A percentile compares a stretch with the other conserved stretches of the same genome.
These are phyloP conservation scores for Serendipita sp. DNA, from an alignment of 768 basidiomycete species.

Conservation along the genomic window DNA sequence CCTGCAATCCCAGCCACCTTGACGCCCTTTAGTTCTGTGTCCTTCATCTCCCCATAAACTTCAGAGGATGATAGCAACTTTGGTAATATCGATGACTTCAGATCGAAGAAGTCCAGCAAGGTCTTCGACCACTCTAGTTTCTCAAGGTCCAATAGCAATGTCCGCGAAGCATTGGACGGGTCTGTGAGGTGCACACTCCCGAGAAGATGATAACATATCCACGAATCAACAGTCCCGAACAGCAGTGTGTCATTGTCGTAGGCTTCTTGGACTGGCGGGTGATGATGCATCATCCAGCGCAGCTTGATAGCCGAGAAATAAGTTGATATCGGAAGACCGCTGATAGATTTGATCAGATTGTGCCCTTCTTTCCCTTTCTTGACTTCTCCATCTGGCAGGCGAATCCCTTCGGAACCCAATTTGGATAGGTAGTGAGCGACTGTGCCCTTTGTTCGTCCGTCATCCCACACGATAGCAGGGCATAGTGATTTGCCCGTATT, in stretches of 20 bases:
- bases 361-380: background rate
- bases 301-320: slow-evolving; percentile 97
- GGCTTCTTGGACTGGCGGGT: slow-evolving; percentile 57
- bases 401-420: slow-evolving; percentile 53
- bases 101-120: slow-evolving; percentile 73
- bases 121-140: slow-evolving; percentile 71
- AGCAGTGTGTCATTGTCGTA: slow-evolving; percentile 66
- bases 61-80: slow-evolving; percentile 82
- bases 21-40: slow-evolving; percentile 52
- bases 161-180: slow-evolving; percentile 91
- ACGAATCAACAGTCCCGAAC: slow-evolving; percentile 94
- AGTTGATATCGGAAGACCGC: slow-evolving; percentile 87
- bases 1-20: slow-evolving; percentile 87
- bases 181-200: slow-evolving; percentile 71
- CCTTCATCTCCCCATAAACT: slow-evolving; percentile 66
- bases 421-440: slow-evolving; percentile 69
- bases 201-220: slow-evolving; percentile 55
- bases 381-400: background rate
- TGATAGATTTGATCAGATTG: slow-evolving; percentile 28
- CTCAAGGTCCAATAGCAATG: slow-evolving; percentile 71
- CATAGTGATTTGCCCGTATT: slow-evolving; percentile 79
- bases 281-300: slow-evolving; percentile 90
- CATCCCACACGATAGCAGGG: slow-evolving; percentile 90
- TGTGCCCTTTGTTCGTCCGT: slow-evolving; percentile 74
- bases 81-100: slow-evolving; percentile 66